Percentiles rank a stretch among this genome's conserved stretches.
phyloP scores from a whole-genome alignment of 306 rosid genomes.

The Sicyos baderoa region DNA sequence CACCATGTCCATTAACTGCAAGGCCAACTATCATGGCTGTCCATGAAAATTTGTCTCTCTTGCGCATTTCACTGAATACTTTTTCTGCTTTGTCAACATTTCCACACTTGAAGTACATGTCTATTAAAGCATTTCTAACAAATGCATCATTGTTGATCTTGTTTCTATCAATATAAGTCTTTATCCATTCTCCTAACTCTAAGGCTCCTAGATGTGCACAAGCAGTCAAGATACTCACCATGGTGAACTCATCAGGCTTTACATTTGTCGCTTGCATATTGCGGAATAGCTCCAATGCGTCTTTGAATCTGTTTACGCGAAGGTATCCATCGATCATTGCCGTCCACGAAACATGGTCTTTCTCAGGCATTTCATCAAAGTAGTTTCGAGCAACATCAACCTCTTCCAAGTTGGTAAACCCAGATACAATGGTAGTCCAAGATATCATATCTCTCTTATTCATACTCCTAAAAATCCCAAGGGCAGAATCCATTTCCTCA shows the following conservation, averaged over 20 bases:
- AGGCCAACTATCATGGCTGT: constrained; percentile 82
- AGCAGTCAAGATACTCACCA: constrained; percentile 80
- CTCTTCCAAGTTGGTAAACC: constrained; percentile 48
- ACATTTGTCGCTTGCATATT: constrained; percentile 65
- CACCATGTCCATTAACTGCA: constrained; percentile 63
- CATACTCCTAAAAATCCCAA: constrained; percentile 50
- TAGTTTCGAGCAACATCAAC: constrained; percentile 56
- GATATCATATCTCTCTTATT: constrained; percentile 71
- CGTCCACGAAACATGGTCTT: constrained; percentile 82
- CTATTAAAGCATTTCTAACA: constrained; percentile 68
- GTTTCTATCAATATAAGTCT: constrained; percentile 55
- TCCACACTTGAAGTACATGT: constrained; percentile 92
- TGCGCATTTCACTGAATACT: constrained; percentile 47
- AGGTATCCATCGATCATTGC: constrained; percentile 81
- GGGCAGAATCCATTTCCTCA: constrained; percentile 58
- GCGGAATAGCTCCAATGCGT: constrained; percentile 65
- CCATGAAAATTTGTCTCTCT: constrained; percentile 79
- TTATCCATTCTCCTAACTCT: constrained; percentile 87
- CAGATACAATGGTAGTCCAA: constrained; percentile 71
- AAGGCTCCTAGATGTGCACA: constrained; percentile 86
- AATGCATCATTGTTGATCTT: constrained; percentile 59
- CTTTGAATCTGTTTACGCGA: constrained; percentile 57
- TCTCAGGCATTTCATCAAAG: constrained; percentile 62
- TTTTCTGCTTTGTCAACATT: constrained; percentile 51
- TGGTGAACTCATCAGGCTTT: constrained; percentile 80